phyloP scores from a whole-genome alignment of 179 eudicot species.

The Carnegiea gigantea region DNA sequence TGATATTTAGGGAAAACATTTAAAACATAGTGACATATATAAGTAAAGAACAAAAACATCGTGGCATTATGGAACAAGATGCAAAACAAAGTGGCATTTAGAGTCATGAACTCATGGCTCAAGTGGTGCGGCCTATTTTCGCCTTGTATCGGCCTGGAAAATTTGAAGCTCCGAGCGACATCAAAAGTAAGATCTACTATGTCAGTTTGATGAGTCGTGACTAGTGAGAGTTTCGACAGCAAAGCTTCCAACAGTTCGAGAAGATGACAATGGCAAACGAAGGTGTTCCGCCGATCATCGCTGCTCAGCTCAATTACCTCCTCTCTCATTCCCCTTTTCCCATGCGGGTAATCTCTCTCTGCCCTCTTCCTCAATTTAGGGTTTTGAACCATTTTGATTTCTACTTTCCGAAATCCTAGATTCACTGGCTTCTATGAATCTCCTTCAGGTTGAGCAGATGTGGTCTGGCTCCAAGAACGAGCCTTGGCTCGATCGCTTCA shows the following conservation, averaged over 20 bases:
- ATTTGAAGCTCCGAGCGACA: neutral
- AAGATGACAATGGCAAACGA: conserved; percentile 56
- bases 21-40: too few species aligned
- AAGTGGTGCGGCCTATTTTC: too few species aligned
- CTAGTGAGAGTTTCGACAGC: neutral
- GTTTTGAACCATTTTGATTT: neutral
- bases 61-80: too few species aligned
- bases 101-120: too few species aligned
- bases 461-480: conserved; percentile 79
- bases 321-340: conserved; percentile 63
- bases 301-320: conserved; percentile 75
- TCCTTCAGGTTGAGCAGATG: conserved; percentile 73
- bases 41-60: too few species aligned
- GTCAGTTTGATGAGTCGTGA: neutral
- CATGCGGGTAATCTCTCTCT: conserved; percentile 44
- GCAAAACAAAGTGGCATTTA: too few species aligned
- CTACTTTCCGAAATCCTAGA: neutral
- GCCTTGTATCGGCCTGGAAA: too few species aligned
- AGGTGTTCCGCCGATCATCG: conserved; percentile 66
- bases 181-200: neutral
- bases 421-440: neutral
- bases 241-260: neutral
- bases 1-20: too few species aligned
- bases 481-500: conserved; percentile 72
- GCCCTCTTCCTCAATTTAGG: conserved; percentile 9